Base-by-base conservation (phyloP, 495 filamentous ascomycete genomes). In the Penicillium parvum region DNA sequence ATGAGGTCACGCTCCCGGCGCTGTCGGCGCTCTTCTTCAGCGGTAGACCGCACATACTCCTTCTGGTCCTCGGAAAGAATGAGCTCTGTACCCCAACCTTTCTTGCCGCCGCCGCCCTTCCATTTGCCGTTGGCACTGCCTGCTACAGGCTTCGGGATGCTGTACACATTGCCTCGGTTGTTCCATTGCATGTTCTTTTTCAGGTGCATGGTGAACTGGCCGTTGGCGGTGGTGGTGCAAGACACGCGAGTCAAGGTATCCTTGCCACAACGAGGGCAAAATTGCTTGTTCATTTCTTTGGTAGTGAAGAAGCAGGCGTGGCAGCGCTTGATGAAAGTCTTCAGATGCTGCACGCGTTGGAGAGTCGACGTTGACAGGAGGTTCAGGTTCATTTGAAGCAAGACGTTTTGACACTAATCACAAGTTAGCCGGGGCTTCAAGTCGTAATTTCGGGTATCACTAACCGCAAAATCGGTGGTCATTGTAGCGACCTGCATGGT, bases 111-210 rank as follows among this genome's bases (percentile, higher is more conserved):
- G 21, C 88, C 88, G 7, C 73, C 75, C 23, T 70, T 66, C 48
- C 73, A 74, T 64, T 87, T 90, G 23, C 89, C 90, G 63, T 75
- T 92, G 9, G 90, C 60, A 9, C 77, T 78, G 2, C 91, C 94
- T 28, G 82, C 74, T n/a, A 86, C 75, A 1, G 90, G 86, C 69
- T 96, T 97, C 1, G 92, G 92, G 17, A 98, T 80, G 57, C 86
- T 90, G 66, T 79, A 98, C 9, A 83, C 72, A 57, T 95, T 90
- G 23, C 92, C 92, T 1, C 90, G 76, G 50, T 83, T 94, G 69
- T 95, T 97, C 82, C 83, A 95, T 64, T 96, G 89, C 76, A 91
- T 91, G 67, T 95, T 95, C 63, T 83, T 84, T 77, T 96, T 95
- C 39, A 98, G 68, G 57, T 96, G 88, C 45, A 98, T 70, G 19